Conservation (phyloP, 2,329 filamentous ascomycete species). For the Phialophora expanda region DNA sequence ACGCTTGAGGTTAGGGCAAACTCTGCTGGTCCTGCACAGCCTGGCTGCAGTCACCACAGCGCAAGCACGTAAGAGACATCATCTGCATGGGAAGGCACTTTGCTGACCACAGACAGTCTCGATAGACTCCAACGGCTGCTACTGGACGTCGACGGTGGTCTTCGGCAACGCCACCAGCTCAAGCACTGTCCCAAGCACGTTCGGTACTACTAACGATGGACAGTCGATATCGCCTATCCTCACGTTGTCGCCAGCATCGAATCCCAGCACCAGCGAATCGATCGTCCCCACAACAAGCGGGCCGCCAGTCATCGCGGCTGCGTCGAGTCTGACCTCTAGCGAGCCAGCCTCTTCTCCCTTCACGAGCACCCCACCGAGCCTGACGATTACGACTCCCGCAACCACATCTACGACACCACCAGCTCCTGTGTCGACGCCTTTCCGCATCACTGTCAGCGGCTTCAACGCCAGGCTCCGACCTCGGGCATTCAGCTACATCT, state of each 20-base stretch:
- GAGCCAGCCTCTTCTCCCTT: neutral
- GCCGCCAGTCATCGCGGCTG: neutral
- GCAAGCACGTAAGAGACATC: constrained; percentile 21
- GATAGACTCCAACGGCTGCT: constrained; percentile 17
- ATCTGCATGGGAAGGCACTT: neutral
- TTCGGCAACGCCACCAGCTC: constrained; percentile 26
- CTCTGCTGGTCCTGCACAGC: constrained; percentile 17
- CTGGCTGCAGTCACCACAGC: constrained; percentile 14
- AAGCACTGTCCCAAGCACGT: neutral
- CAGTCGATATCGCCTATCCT: constrained; percentile 11
- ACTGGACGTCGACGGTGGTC: constrained; percentile 30
- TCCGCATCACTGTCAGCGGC: constrained; percentile 24
- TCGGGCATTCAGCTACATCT: constrained; percentile 22
- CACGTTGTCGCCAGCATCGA: neutral
- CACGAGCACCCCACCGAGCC: neutral
- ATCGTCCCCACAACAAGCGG: neutral
- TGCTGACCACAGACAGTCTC: constrained; percentile 16
- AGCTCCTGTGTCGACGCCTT: constrained; percentile 21
- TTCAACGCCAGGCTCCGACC: constrained; percentile 15
- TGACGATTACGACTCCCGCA: neutral
- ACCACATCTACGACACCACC: constrained; percentile 6
- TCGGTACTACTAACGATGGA: neutral
- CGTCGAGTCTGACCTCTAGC: neutral
- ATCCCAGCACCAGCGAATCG: neutral
- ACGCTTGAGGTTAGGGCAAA: constrained; percentile 3